phyloP scores from a whole-genome alignment of 495 filamentous ascomycete species.

The Aspergillus heteromorphus region DNA sequence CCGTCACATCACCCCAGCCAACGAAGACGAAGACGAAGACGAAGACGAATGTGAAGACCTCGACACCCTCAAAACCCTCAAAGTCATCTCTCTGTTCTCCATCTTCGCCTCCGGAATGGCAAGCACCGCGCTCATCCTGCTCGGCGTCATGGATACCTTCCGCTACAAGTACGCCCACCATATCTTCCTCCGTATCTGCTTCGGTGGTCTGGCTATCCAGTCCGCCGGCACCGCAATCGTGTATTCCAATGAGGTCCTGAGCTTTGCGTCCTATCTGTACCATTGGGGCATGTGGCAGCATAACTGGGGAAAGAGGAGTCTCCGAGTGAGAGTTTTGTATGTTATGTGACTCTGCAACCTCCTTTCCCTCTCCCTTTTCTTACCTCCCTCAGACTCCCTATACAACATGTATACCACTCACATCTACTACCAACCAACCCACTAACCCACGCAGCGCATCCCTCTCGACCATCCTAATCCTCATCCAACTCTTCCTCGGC shows the following conservation, averaged over 20 bases:
- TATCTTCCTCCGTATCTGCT: conserved; percentile 18
- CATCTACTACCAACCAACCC: not conserved
- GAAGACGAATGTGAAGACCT: conserved; percentile 12
- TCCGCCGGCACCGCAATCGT: conserved; percentile 19
- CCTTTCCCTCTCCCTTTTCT: not conserved
- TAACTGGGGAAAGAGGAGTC: conserved; percentile 13
- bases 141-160: conserved; percentile 22
- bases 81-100: conserved; percentile 16
- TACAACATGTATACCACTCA: not conserved
- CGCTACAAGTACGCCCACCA: conserved; percentile 16
- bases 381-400: not conserved
- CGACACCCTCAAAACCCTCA: conserved; percentile 13
- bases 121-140: conserved; percentile 17
- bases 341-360: no score
- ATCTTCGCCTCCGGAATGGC: conserved; percentile 16
- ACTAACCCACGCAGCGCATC: conserved; percentile 10
- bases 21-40: conserved; percentile 6
- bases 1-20: not conserved
- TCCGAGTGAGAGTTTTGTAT: conserved; percentile 16
- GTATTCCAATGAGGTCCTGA: conserved; percentile 18
- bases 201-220: conserved; percentile 17
- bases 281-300: conserved; percentile 12
- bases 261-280: conserved; percentile 13
- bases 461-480: conserved; percentile 18
- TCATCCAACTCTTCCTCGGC: conserved; percentile 17